Base-by-base conservation (phyloP, 495 filamentous ascomycete genomes). In the Penicillium cinerascens region DNA sequence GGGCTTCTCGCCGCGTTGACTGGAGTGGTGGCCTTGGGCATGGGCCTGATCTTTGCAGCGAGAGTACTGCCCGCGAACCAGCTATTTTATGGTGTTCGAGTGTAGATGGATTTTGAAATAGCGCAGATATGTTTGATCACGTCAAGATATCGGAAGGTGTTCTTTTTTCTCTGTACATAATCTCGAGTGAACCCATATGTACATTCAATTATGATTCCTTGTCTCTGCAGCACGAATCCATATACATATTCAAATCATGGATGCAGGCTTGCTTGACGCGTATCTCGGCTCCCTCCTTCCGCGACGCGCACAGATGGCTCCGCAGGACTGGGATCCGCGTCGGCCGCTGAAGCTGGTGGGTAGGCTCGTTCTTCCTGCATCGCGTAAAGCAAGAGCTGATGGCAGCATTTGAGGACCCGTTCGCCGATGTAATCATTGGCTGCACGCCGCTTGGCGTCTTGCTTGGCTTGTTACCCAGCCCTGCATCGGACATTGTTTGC, bases 1-100 rank as follows among this genome's bases (percentile, higher is more conserved):
- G 70, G 70, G 1, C 56, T 71, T 27, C 22, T 68, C 9, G 57
- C 52, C n/a, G 66, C 60, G 3, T 48, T 66, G 11, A 48, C 49
- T 44, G 54, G 50, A 2, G 40, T 59, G 10, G 35, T 52, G 8
- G 57, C 53, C 9, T 38, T 71, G 3, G 26, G 56, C 1, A 44
- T 61, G 37, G 65, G 64, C 6, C 38, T 64, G 23, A 29, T 62
- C 1, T 60, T 60, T 42, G 66, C 56, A 3, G 46, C 53, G 16
- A 61, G 55, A 10, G 41, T 66, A 27, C 42, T 73, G 11, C 49
- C 52, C 2, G 38, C 47, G 0, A 47, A 60, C 18, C 49, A 47
- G 40, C 29, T 68, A 16, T 40, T 62, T 9, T 21, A 49, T 9
- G 40, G 33, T 22, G 38, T 55, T n/a, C 29, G 53, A 7, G 44